A percentile compares a stretch with the other conserved stretches of the same genome.
Evolutionary conservation across 2,329 filamentous ascomycete genomes (phyloP).

Genomic region (Fusarium incarnatum): DNA sequence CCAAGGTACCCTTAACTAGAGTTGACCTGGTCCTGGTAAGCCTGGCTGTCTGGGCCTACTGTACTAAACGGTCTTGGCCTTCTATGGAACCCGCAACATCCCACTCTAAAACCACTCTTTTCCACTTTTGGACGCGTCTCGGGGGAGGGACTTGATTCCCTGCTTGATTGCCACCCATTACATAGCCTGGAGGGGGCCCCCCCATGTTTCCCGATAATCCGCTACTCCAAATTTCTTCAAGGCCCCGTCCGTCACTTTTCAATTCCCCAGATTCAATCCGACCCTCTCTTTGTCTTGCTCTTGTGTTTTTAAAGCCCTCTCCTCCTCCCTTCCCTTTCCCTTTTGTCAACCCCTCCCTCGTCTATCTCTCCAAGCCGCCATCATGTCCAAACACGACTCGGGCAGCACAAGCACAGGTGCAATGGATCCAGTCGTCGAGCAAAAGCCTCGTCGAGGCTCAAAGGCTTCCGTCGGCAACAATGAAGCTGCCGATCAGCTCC

Average conservation of each 20-base stretch:
- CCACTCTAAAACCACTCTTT: background rate
- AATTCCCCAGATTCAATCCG: conserved; percentile 26
- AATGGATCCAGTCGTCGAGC: conserved; percentile 40
- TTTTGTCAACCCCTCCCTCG: background rate
- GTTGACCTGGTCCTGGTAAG: background rate
- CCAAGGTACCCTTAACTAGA: background rate
- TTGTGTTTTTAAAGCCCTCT: conserved; percentile 23
- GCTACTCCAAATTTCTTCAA: conserved; percentile 34
- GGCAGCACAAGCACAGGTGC: conserved; percentile 31
- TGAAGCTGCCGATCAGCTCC: conserved; percentile 69
- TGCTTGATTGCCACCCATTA: conserved; percentile 23
- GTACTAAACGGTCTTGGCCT: background rate
- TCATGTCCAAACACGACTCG: conserved; percentile 42
- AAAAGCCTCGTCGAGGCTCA: conserved; percentile 44
- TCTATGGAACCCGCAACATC: background rate
- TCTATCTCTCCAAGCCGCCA: background rate
- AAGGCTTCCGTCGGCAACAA: conserved; percentile 42
- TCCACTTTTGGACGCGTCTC: background rate
- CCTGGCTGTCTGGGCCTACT: no score
- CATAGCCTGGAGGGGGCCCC: background rate
- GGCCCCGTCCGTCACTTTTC: conserved; percentile 10
- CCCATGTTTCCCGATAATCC: conserved; percentile 10
- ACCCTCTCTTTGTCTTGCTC: background rate
- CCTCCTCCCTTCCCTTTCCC: background rate
- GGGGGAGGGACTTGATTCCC: background rate